phyloP scores from a whole-genome alignment of 208 protist species.

The Crithidia brevicula region DNA sequence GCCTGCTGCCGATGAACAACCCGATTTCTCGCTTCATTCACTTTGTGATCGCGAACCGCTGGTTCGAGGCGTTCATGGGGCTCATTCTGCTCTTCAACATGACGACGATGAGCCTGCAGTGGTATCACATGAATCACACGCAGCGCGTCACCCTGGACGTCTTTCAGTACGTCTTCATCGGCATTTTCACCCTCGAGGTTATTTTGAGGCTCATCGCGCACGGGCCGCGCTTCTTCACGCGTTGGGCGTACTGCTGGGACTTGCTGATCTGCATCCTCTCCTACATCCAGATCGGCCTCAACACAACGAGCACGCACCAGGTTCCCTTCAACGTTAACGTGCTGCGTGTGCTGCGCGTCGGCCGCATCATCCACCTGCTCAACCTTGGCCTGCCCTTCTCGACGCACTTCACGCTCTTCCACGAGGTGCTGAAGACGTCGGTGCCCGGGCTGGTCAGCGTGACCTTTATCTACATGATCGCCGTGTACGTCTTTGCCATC shows the following conservation, averaged over 20 bases:
- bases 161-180: conserved; percentile 88
- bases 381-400: conserved; percentile 53
- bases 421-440: conserved; percentile 68
- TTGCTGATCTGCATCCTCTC: conserved; percentile 76
- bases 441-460: conserved; percentile 80
- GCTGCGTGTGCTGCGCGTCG: conserved; percentile 83
- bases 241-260: conserved; percentile 87
- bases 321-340: conserved; percentile 90
- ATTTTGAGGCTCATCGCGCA: conserved; percentile 76
- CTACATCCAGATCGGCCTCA: conserved; percentile 81
- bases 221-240: conserved; percentile 79
- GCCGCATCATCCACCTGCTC: conserved; percentile 73
- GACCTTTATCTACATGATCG: conserved; percentile 78
- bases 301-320: conserved; percentile 54
- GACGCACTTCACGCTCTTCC: conserved; percentile 63
- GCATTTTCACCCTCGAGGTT: conserved; percentile 88
- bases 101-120: conserved; percentile 88
- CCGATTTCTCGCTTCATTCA: conserved; percentile 62
- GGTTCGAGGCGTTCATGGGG: conserved; percentile 77
- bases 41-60: conserved; percentile 42
- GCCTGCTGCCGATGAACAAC: conserved; percentile 67
- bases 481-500: conserved; percentile 90
- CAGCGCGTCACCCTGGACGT: conserved; percentile 56
- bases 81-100: conserved; percentile 80
- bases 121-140: conserved; percentile 65